phyloP scores from a whole-genome alignment of 176 grass and related monocot species.

The Melocanna baccifera region DNA sequence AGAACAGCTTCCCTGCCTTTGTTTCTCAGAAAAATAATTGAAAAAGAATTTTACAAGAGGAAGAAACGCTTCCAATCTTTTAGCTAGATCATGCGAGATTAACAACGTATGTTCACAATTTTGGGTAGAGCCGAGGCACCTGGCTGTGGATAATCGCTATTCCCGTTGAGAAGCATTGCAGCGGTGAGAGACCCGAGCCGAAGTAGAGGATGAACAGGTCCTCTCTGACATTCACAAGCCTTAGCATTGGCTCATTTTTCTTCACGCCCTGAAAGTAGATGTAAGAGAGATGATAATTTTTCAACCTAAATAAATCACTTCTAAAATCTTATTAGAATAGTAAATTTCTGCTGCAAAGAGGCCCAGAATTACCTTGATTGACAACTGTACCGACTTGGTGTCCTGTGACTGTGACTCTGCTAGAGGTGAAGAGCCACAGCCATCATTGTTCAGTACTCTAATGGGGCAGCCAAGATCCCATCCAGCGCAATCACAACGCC shows the following conservation, averaged over 20 bases:
- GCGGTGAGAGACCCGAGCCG: slow-evolving; percentile 33
- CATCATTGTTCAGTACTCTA: slow-evolving; percentile 51
- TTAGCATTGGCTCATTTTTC: slow-evolving; percentile 40
- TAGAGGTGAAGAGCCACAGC: neutral
- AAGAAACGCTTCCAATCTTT: neutral
- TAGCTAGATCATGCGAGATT: neutral
- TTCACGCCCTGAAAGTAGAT: slow-evolving; percentile 42
- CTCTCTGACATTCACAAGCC: slow-evolving; percentile 46
- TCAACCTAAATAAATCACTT: neutral
- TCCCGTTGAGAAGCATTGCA: slow-evolving; percentile 74
- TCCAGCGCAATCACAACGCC: slow-evolving; percentile 72
- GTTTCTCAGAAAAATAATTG: neutral
- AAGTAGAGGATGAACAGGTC: slow-evolving; percentile 62
- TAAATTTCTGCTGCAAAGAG: neutral
- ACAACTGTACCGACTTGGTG: slow-evolving; percentile 35
- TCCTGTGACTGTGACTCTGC: slow-evolving; percentile 28
- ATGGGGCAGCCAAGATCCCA: slow-evolving; percentile 87
- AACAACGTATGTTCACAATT: slow-evolving; percentile 30
- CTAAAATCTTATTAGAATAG: neutral
- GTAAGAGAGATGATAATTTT: neutral
- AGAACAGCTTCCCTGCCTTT: neutral
- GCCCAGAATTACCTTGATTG: slow-evolving; percentile 38
- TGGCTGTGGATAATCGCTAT: slow-evolving; percentile 59
- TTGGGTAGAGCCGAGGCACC: slow-evolving; percentile 35
- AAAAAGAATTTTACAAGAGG: neutral